phyloP scores from a whole-genome alignment of 805 yeast species.

The Myxozyma geophila region DNA sequence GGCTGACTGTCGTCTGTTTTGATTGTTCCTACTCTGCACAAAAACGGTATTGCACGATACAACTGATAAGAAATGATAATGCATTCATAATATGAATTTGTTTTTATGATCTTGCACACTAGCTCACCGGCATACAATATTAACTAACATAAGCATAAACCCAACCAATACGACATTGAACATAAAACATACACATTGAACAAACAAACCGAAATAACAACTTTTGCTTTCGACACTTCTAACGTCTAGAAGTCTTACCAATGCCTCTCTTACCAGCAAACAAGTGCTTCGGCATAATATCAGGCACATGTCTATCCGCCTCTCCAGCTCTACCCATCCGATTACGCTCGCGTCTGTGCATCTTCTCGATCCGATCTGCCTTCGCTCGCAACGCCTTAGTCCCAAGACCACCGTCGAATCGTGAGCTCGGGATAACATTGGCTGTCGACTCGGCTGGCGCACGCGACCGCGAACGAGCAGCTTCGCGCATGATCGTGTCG shows the following conservation, averaged over 20 bases:
- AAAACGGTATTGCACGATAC: too few relatives aligned
- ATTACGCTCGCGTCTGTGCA: slow-evolving; percentile 92
- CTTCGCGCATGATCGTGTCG: slow-evolving; percentile 71
- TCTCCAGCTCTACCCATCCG: slow-evolving; percentile 93
- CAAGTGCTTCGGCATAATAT: slow-evolving; percentile 88
- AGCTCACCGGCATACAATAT: too few relatives aligned
- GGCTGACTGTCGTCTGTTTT: too few relatives aligned
- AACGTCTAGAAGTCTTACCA: slow-evolving; percentile 87
- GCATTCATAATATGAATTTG: too few relatives aligned
- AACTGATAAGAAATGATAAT: too few relatives aligned
- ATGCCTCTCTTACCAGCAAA: slow-evolving; percentile 96
- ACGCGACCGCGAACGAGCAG: slow-evolving; percentile 43
- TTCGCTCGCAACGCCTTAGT: slow-evolving; percentile 73
- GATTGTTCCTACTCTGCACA: too few relatives aligned
- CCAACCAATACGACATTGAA: slow-evolving; percentile 2
- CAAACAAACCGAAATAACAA: neutral
- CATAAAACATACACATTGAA: neutral
- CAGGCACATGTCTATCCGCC: slow-evolving; percentile 88
- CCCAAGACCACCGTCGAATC: slow-evolving; percentile 83
- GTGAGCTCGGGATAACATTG: slow-evolving; percentile 30
- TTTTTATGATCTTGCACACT: too few relatives aligned
- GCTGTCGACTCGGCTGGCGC: slow-evolving; percentile 41
- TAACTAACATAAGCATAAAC: too few relatives aligned
- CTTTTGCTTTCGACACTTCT: neutral
- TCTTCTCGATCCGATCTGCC: slow-evolving; percentile 84